Conservation (phyloP, 1,284 basidiomycete species). For the Volvariella surrecta region DNA sequence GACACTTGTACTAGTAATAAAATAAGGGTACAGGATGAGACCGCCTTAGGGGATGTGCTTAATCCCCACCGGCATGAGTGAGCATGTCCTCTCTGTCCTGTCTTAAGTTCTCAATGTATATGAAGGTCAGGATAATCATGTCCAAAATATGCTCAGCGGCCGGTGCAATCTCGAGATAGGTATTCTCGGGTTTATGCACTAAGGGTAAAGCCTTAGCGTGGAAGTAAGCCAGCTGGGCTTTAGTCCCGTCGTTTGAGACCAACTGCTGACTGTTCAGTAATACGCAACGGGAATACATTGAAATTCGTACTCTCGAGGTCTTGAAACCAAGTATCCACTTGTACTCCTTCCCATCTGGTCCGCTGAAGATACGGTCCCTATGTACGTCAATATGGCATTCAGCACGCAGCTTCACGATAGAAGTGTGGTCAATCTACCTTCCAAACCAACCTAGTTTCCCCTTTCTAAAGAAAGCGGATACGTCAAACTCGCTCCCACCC, state of each 20-base stretch:
- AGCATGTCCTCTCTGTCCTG: too few species aligned
- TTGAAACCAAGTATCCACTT: constrained; percentile 20
- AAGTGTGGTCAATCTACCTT: constrained; percentile 12
- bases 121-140: constrained; percentile 23
- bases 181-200: constrained; percentile 12
- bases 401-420: not conserved
- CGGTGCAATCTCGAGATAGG: constrained; percentile 21
- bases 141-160: constrained; percentile 22
- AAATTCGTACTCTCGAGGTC: constrained; percentile 14
- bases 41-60: too few species aligned
- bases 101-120: constrained; percentile 18
- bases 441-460: constrained; percentile 15
- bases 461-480: constrained; percentile 20
- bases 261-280: constrained; percentile 13
- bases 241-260: constrained; percentile 14
- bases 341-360: constrained; percentile 25
- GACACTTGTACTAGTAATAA: too few species aligned
- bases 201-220: constrained; percentile 13
- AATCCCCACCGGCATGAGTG: too few species aligned
- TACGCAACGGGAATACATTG: not conserved
- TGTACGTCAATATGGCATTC: not conserved
- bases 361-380: constrained; percentile 23
- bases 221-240: constrained; percentile 20
- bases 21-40: too few species aligned
- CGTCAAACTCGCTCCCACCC: constrained; percentile 14